These are phyloP conservation scores for Phenoliferia sp. DNA, from an alignment of 1,284 basidiomycete genomes.

Conservation along the genomic window DNA sequence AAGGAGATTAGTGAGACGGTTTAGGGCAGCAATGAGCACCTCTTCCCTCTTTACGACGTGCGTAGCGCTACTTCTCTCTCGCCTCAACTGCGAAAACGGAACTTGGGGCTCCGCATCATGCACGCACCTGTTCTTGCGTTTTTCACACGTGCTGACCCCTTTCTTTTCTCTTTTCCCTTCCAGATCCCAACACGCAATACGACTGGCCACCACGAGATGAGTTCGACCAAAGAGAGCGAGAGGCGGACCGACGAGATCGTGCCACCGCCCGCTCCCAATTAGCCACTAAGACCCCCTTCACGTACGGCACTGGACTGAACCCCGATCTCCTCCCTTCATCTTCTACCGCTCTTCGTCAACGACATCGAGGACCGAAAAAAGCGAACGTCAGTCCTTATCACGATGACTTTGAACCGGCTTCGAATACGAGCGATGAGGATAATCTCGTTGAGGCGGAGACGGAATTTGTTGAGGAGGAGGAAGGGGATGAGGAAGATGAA, in stretches of 20 bases:
- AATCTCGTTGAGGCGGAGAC: background rate
- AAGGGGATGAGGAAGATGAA: conserved; percentile 16
- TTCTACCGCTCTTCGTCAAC: background rate
- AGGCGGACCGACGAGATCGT: background rate
- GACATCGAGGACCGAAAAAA: background rate
- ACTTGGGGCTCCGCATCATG: background rate
- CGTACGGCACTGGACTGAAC: conserved; percentile 61
- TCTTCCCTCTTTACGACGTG: background rate
- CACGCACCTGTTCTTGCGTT: background rate
- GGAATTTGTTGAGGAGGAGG: background rate
- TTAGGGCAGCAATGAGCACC: background rate
- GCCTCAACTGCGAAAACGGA: background rate
- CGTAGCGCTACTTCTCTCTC: background rate
- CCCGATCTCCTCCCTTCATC: conserved; percentile 4
- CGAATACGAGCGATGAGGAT: background rate
- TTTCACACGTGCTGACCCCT: background rate
- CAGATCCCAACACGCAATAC: conserved; percentile 46
- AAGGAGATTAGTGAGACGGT: conserved; percentile 3
- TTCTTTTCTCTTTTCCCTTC: conserved; percentile 4
- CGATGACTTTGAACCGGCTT: background rate
- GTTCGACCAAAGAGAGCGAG: conserved; percentile 31
- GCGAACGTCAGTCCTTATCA: background rate
- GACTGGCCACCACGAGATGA: conserved; percentile 53
- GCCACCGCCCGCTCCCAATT: conserved; percentile 27
- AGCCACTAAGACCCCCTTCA: conserved; percentile 66